These are phyloP conservation scores for Neospermospora avenae DNA, from an alignment of 2,329 filamentous ascomycete genomes.

Conservation along the genomic window DNA sequence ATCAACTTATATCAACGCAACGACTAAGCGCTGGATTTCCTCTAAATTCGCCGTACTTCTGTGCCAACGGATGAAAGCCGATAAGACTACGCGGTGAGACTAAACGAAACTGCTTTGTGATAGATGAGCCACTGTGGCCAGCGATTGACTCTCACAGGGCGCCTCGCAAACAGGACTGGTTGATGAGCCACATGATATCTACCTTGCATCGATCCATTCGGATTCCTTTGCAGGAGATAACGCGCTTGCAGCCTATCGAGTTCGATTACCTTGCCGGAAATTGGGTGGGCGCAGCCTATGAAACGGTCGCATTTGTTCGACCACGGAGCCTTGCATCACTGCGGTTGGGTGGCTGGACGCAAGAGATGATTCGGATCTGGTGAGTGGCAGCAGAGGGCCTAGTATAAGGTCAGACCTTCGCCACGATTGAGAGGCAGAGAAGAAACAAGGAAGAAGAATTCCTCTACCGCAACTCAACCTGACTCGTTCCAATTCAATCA, in stretches of 20 bases:
- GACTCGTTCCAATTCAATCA: background rate
- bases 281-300: slow-evolving; percentile 13
- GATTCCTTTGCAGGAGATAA: background rate
- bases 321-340: slow-evolving; percentile 1
- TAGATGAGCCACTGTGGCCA: background rate
- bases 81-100: background rate
- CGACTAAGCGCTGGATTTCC: background rate
- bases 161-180: background rate
- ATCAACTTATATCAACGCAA: background rate
- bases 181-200: background rate
- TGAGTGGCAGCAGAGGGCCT: background rate
- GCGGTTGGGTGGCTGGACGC: slow-evolving; percentile 1
- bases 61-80: background rate
- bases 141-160: background rate
- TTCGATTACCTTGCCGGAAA: background rate
- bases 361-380: background rate
- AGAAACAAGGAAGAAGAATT: background rate
- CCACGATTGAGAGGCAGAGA: background rate
- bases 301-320: slow-evolving; percentile 7
- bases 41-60: background rate
- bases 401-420: background rate
- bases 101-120: background rate
- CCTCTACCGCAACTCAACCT: background rate
- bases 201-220: background rate
- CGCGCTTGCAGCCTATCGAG: background rate